Conservation (phyloP, 345 rosid genomes). For the Eucalyptus fibrosa region DNA sequence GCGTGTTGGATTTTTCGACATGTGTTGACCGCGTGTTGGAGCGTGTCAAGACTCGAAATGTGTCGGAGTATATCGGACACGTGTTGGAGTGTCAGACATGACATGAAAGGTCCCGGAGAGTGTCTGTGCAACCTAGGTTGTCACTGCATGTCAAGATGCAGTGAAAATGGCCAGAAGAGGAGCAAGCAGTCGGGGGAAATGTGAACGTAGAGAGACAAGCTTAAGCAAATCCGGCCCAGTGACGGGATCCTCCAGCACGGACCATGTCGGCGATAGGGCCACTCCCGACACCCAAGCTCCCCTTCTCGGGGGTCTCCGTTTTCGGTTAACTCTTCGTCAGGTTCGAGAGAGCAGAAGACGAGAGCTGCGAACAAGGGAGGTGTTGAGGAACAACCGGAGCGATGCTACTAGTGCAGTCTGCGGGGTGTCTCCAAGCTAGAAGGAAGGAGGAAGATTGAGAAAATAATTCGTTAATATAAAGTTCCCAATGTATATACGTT, state of each 20-base stretch:
- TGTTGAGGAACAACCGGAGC: background rate
- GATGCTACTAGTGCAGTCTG: background rate
- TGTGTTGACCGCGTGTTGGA: rapidly evolving
- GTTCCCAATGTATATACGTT: background rate
- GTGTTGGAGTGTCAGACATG: too few relatives aligned
- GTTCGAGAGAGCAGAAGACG: too few relatives aligned
- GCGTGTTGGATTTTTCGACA: too few relatives aligned
- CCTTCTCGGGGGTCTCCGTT: too few relatives aligned
- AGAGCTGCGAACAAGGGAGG: background rate
- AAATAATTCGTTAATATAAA: background rate
- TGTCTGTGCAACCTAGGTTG: background rate
- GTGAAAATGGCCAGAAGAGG: background rate
- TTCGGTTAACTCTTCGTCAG: too few relatives aligned
- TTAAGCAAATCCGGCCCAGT: background rate
- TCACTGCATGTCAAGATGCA: background rate
- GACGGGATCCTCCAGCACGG: background rate
- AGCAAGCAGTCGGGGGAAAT: background rate
- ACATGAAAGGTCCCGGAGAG: too few relatives aligned
- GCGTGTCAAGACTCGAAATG: too few relatives aligned
- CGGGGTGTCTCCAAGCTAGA: background rate
- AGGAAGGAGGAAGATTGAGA: background rate
- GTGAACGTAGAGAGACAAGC: background rate
- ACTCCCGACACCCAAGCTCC: too few relatives aligned
- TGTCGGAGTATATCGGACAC: too few relatives aligned
- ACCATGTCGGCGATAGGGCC: too few relatives aligned